Conservation (phyloP, 2,329 filamentous ascomycete species). For the Fonsecaea monophora region DNA sequence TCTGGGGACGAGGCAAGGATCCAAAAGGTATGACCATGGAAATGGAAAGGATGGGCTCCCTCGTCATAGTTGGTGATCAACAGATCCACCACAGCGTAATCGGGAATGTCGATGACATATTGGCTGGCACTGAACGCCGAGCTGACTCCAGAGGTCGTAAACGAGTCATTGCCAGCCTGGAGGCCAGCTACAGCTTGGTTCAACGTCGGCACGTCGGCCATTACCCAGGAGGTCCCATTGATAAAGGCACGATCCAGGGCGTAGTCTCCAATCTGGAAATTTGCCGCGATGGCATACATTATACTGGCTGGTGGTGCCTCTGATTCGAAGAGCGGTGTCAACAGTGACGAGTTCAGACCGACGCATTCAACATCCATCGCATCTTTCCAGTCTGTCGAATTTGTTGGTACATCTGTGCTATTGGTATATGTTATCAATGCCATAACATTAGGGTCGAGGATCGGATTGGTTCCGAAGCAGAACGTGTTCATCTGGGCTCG, state of each 20-base stretch:
- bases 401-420: conserved; percentile 8
- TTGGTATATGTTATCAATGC: conserved; percentile 18
- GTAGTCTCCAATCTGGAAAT: conserved; percentile 74
- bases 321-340: conserved; percentile 13
- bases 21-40: conserved; percentile 50
- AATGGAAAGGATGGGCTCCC: conserved; percentile 56
- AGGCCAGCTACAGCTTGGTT: conserved; percentile 19
- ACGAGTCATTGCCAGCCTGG: conserved; percentile 3
- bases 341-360: conserved; percentile 19
- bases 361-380: conserved; percentile 16
- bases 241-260: conserved; percentile 17
- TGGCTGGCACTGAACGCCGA: conserved; percentile 17
- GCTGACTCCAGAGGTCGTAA: conserved; percentile 13
- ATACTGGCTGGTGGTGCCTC: conserved; percentile 35
- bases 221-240: conserved; percentile 23
- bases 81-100: conserved; percentile 43
- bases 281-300: conserved; percentile 51
- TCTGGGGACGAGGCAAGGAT: conserved; percentile 10
- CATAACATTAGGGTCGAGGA: conserved; percentile 13
- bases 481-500: conserved; percentile 44
- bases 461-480: conserved; percentile 22
- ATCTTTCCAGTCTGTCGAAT: conserved; percentile 18
- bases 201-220: conserved; percentile 12
- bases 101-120: conserved; percentile 20
- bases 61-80: conserved; percentile 47